Conservation (phyloP, 129 eudicot genomes). For the Helichrysum umbraculigerum region DNA sequence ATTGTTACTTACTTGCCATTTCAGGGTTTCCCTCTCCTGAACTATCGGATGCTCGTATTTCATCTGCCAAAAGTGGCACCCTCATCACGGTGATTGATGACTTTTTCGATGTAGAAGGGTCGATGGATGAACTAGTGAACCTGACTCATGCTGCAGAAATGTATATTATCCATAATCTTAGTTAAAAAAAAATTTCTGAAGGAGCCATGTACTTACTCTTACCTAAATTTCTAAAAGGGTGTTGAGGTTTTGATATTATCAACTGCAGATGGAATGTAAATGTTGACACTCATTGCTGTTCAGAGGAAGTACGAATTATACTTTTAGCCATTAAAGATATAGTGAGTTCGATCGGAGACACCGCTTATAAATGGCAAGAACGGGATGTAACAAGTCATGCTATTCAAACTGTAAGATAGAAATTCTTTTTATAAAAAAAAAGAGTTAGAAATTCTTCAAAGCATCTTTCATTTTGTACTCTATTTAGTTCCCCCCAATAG, state of each 20-base stretch:
- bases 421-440: no score
- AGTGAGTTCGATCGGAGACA: slow-evolving; percentile 55
- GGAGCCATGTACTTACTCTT: background rate
- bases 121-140: slow-evolving; percentile 64
- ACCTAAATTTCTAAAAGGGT: background rate
- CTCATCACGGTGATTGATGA: slow-evolving; percentile 85
- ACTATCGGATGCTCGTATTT: slow-evolving; percentile 73
- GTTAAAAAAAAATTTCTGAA: background rate
- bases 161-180: slow-evolving; percentile 33
- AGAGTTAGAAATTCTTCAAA: no score
- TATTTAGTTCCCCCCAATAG: no score
- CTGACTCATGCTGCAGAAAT: slow-evolving; percentile 57
- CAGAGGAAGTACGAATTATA: slow-evolving; percentile 64
- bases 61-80: slow-evolving; percentile 82
- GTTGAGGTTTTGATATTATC: slow-evolving; percentile 7
- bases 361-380: slow-evolving; percentile 55
- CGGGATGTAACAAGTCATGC: slow-evolving; percentile 62
- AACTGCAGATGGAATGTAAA: slow-evolving; percentile 70
- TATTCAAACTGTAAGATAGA: slow-evolving; percentile 46
- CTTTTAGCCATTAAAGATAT: slow-evolving; percentile 59
- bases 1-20: slow-evolving; percentile 82
- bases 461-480: no score
- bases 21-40: slow-evolving; percentile 61
- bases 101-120: slow-evolving; percentile 84
- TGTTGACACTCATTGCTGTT: slow-evolving; percentile 50